phyloP scores from a whole-genome alignment of 352 stramenopile genomes.

The Globisporangium parvum region DNA sequence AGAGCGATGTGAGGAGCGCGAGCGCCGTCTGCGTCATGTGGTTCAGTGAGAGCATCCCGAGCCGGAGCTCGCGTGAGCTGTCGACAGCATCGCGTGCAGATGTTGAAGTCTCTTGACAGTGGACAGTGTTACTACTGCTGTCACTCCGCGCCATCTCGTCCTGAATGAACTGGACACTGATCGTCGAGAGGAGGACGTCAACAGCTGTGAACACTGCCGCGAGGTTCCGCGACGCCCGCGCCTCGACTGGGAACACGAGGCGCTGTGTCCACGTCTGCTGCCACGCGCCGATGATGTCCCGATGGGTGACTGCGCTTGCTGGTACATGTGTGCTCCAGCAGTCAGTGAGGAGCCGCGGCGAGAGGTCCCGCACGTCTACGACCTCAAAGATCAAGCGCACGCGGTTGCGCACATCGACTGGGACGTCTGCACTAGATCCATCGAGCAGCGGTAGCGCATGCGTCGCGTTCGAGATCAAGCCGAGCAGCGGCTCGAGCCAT shows the following conservation, averaged over 20 bases:
- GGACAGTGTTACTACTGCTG: neutral
- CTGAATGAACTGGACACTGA: constrained; percentile 25
- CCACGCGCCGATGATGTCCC: constrained; percentile 5
- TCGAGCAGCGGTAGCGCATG: constrained; percentile 5
- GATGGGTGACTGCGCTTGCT: neutral
- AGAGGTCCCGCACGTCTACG: constrained; percentile 4
- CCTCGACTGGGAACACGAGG: neutral
- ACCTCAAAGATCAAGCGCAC: constrained; percentile 17
- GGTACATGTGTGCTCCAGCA: constrained; percentile 11
- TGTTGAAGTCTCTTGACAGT: neutral
- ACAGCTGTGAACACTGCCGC: constrained; percentile 20
- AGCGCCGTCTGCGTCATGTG: constrained; percentile 33
- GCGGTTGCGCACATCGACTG: neutral
- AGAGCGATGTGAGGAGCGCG: constrained; percentile 25
- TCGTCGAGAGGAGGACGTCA: constrained; percentile 20
- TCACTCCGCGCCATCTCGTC: constrained; percentile 12
- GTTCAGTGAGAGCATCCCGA: constrained; percentile 39
- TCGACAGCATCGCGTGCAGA: neutral
- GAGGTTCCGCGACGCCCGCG: constrained; percentile 9
- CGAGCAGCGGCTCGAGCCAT: constrained; percentile 25
- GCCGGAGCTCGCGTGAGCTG: neutral
- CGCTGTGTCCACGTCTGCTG: constrained; percentile 1
- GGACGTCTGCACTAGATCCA: neutral
- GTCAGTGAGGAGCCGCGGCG: constrained; percentile 7
- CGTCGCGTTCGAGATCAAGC: neutral